A percentile compares a stretch with the other conserved stretches of the same genome.
phyloP scores from a whole-genome alignment of 768 basidiomycete genomes.

The Podaxis carcinomalis region DNA sequence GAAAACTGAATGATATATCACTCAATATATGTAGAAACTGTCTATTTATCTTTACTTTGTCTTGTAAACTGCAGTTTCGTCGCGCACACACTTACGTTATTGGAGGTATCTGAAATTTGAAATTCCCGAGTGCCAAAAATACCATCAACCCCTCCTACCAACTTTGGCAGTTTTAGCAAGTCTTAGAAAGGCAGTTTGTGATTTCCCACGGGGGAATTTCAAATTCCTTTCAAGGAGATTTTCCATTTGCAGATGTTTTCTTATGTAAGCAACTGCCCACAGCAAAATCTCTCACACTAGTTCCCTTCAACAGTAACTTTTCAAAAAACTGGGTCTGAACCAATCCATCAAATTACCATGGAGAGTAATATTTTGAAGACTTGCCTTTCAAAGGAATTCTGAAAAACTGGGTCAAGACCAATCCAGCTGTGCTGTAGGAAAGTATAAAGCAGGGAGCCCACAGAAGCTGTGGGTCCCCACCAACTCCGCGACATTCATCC shows the following conservation, averaged over 20 bases:
- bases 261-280: background rate
- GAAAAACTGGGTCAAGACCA: conserved; percentile 2
- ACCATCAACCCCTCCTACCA: background rate
- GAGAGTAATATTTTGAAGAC: background rate
- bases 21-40: background rate
- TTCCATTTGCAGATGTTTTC: background rate
- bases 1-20: background rate
- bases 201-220: background rate
- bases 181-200: background rate
- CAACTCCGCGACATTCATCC: background rate
- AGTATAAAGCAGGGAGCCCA: conserved; percentile 3
- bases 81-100: background rate
- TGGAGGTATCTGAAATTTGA: background rate
- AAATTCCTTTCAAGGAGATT: conserved; percentile 1
- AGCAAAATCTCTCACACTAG: background rate
- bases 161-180: background rate
- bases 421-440: background rate
- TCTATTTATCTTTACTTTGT: background rate
- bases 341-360: conserved; percentile 5
- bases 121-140: background rate
- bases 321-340: conserved; percentile 3
- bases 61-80: background rate
- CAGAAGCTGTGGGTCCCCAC: background rate
- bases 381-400: background rate
- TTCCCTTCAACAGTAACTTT: conserved; percentile 2